Base-by-base conservation (phyloP, 208 protist genomes). In the Leishmania major region DNA sequence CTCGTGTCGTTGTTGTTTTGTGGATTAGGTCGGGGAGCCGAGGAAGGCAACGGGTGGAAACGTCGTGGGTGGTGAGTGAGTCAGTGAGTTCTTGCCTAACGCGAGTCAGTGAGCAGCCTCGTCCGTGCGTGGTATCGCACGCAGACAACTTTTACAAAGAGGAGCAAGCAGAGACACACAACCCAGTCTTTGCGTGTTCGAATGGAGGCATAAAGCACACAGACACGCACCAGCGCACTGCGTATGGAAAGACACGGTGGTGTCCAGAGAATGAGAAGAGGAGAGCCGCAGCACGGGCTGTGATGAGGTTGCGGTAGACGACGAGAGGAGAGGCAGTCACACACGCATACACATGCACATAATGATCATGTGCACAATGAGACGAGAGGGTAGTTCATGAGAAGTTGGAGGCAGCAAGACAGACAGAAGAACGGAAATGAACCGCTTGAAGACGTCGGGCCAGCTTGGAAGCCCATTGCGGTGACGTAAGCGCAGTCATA, bases 321-420 rank as follows among this genome's bases (percentile, higher is more conserved):
- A 45, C 4, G 10, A 28, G 11, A 35, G n/a, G 70, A 55, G 13
- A 77, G 25, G 35, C 31, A 31, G 73, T 17, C 31, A 60, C 31
- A 77, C 31, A 45, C 73, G 59, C 31, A 47, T 19, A 59, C 31
- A 22, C 47, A 45, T 17, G 35, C 69, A 53, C 43, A 74, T 28
- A 31, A 69, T 69, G 7, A 37, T 15, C 45, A 35, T 19, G 28
- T 55, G 25, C n/a, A 53, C 70, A 15, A 53, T 55, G 45, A 3
- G 45, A 28, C 78, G n/a, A 70, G n/a, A 53, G 70, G 4, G 10
- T n/a, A 74, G 25, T 62, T 45, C 11, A 64, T 47, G 6, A 51
- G 51, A 64, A 69, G 43, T 62, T 62, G 76, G 40, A 78, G 49
- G 47, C 31, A 45, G 82, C 47, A 62, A 66, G 66, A 62, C 2